phyloP scores from a whole-genome alignment of 352 stramenopile genomes.

The Blastocystis sp. region DNA sequence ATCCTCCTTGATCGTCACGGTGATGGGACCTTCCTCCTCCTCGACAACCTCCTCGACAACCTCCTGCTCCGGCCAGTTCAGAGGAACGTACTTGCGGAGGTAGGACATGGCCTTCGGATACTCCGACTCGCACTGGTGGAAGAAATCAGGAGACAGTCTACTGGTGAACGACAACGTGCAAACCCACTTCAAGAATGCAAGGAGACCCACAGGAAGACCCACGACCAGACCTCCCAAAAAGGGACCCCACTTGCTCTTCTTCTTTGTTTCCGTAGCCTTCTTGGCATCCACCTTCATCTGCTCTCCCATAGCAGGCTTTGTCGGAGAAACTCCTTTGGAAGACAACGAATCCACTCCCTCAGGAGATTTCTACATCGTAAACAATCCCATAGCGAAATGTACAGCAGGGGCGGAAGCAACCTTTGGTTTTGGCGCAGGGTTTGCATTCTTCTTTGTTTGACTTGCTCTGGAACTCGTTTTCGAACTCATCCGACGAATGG shows the following conservation, averaged over 20 bases:
- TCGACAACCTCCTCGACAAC: background rate
- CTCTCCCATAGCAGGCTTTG: no score
- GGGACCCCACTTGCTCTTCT: background rate
- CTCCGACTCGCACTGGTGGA: background rate
- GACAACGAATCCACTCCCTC: no score
- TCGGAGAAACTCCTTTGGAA: no score
- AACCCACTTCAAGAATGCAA: constrained; percentile 21
- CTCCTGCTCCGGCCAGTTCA: constrained; percentile 8
- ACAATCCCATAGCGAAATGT: no score
- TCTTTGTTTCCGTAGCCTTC: no score
- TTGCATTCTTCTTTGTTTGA: background rate
- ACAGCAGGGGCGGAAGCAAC: no score
- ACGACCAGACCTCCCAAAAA: background rate
- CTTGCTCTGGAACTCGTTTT: background rate
- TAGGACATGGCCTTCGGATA: constrained; percentile 8
- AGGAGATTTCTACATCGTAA: no score
- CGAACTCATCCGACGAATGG: background rate
- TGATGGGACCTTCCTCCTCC: background rate
- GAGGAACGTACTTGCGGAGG: background rate
- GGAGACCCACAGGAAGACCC: constrained; percentile 11
- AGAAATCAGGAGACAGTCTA: constrained; percentile 52
- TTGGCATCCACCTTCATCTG: no score
- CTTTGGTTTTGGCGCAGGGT: background rate
- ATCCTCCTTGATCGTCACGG: background rate
- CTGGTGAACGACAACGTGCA: background rate